Conservation (phyloP, 2,329 filamentous ascomycete species). For the Fusarium buharicum region DNA sequence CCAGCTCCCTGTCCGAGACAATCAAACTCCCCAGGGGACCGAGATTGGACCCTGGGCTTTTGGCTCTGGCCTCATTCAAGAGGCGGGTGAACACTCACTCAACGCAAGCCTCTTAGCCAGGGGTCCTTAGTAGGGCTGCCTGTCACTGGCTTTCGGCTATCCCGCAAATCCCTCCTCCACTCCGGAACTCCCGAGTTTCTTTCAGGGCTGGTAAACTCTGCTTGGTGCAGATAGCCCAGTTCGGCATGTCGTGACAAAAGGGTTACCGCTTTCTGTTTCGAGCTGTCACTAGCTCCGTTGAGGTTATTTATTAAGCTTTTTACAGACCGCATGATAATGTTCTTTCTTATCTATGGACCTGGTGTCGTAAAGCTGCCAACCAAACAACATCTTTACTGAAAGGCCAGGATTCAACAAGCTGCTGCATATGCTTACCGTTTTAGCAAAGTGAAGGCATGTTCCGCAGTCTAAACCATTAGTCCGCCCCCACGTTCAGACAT, state of each 20-base stretch:
- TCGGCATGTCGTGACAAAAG: neutral
- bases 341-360: neutral
- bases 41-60: slow-evolving; percentile 13
- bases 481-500: slow-evolving; percentile 10
- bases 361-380: slow-evolving; percentile 1
- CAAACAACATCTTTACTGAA: neutral
- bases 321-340: neutral
- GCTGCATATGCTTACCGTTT: neutral
- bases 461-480: slow-evolving; percentile 11
- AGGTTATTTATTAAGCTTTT: slow-evolving; percentile 16
- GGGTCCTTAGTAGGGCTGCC: slow-evolving; percentile 9
- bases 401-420: no score
- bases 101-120: slow-evolving; percentile 10
- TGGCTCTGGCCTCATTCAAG: neutral
- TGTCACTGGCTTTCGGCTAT: slow-evolving; percentile 30
- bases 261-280: slow-evolving; percentile 2
- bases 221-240: neutral
- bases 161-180: slow-evolving; percentile 20
- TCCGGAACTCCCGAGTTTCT: slow-evolving; percentile 29
- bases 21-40: neutral
- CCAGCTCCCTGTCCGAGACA: slow-evolving; percentile 7
- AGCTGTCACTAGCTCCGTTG: neutral
- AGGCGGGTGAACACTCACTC: slow-evolving; percentile 5
- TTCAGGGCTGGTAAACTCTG: slow-evolving; percentile 1
- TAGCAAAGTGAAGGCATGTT: slow-evolving; percentile 1